phyloP scores from a whole-genome alignment of 2,329 filamentous ascomycete genomes.

The Penicillium sp. region DNA sequence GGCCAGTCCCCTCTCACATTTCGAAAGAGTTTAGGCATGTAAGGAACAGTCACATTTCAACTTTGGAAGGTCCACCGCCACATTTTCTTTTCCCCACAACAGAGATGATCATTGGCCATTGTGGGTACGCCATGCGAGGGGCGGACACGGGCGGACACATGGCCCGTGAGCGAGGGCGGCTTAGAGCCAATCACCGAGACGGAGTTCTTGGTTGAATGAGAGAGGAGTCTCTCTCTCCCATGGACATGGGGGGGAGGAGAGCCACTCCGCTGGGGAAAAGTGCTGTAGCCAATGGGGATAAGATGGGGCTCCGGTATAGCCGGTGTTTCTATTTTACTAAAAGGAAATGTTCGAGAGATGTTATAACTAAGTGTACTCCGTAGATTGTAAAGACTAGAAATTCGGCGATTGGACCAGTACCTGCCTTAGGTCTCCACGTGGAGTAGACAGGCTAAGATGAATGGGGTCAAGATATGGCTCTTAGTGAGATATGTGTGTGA shows the following conservation, averaged over 20 bases:
- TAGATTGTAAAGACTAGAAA: not conserved
- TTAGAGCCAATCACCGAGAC: constrained; percentile 12
- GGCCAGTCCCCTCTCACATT: not conserved
- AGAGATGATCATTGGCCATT: constrained; percentile 18
- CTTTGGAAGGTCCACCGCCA: constrained; percentile 22
- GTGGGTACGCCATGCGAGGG: constrained; percentile 26
- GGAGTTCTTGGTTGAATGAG: constrained; percentile 8
- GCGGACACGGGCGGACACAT: constrained; percentile 29
- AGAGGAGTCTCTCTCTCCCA: not conserved
- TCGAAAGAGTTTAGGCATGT: not conserved
- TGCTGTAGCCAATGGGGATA: not conserved
- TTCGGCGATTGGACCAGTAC: constrained; percentile 23
- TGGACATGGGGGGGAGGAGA: not conserved
- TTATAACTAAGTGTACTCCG: no score
- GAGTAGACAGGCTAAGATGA: constrained; percentile 15
- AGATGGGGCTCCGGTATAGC: constrained; percentile 7
- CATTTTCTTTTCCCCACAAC: constrained; percentile 14
- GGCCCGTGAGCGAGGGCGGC: constrained; percentile 19
- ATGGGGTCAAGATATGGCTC: constrained; percentile 3
- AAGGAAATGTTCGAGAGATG: no score
- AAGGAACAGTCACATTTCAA: constrained; percentile 11
- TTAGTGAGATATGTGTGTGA: no score
- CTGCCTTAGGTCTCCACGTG: constrained; percentile 28
- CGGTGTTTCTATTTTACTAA: not conserved
- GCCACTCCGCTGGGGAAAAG: constrained; percentile 1